Conservation (phyloP, 2,329 filamentous ascomycete genomes). For the Bipolaris sorokiniana region DNA sequence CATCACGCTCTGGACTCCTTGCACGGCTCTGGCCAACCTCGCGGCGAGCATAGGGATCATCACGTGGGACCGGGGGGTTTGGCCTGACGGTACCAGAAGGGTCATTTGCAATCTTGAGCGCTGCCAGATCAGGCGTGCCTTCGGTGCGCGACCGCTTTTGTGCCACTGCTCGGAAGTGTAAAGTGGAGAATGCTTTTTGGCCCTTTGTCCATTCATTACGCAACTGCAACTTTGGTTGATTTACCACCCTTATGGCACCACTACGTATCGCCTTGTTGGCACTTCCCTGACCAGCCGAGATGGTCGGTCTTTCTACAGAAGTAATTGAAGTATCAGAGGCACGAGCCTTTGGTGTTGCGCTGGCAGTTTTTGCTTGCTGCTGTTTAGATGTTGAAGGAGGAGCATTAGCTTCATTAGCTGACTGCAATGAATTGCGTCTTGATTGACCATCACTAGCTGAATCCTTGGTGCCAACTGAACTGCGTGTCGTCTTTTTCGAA, state of each 20-base stretch:
- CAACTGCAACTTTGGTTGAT: conserved; percentile 23
- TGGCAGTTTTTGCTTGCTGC: not conserved
- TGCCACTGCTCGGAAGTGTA: conserved; percentile 25
- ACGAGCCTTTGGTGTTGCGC: not conserved
- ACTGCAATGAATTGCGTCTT: not conserved
- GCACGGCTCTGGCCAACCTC: conserved; percentile 25
- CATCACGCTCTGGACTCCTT: conserved; percentile 11
- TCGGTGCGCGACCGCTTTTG: conserved; percentile 33
- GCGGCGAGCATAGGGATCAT: conserved; percentile 35
- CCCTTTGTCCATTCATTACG: conserved; percentile 23
- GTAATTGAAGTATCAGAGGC: not conserved
- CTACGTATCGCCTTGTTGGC: conserved; percentile 2
- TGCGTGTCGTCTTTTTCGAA: conserved; percentile 3
- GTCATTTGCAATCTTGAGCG: conserved; percentile 34
- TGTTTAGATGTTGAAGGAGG: not conserved
- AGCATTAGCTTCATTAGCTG: not conserved
- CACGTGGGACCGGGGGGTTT: not conserved
- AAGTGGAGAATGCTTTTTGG: conserved; percentile 24
- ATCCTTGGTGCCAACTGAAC: not conserved
- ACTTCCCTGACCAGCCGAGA: not conserved
- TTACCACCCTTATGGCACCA: conserved; percentile 34
- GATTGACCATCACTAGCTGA: not conserved
- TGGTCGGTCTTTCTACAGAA: not conserved
- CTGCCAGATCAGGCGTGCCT: conserved; percentile 31
- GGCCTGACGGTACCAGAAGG: conserved; percentile 10